Evolutionary conservation across 192 early-diverging fungal species (phyloP), one percentile per base, ranked within the genome.

Genomic region (Entomortierella lignicola): DNA sequence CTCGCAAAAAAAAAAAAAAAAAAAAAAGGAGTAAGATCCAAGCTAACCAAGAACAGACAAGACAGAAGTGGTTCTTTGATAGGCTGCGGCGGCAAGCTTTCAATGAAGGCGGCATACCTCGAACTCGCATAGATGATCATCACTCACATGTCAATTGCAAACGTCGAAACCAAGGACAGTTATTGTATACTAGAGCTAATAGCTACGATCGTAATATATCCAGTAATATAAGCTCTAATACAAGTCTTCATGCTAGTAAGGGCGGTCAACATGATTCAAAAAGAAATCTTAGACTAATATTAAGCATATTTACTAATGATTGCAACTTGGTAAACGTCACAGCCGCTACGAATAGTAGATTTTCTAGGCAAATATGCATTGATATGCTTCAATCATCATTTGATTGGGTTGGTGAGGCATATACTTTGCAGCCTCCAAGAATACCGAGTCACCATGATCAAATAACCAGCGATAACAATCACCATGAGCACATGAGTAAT

Each of bases 371-470:
- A 21, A 20, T 7, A 20, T 66, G 63, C 39, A 55, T 55, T 5
- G 53, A 55, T 0, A 55, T 66, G 63, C 52, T 66, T 17, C 30
- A 32, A 5, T 55, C 63, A 11, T 55, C 63, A 21, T 66, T 66
- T 23, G 52, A 66, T 27, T 66, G 63, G 53, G 2, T 55, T 2
- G 63, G 63, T 23, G 52, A 66, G 20, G 25, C 32, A 23, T 66
- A 44, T 66, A n/a, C 52, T 0, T 37, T 66, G 30, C 52, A 32
- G 0, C 37, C 39, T 23, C 66, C 55, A 4, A 48, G 11, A 43
- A 8, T 2, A 39, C 30, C 47, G 37, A 26, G 2, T 1, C 30
- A 20, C 5, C 2, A 4, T 4, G 30, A 32, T 4, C 55, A 32
- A 43, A 59, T 17, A 17, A 30, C 11, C 55, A 4, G 13, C 26